Conservation (phyloP, 805 yeast genomes). For the Saccharomycopsis amapae region DNA sequence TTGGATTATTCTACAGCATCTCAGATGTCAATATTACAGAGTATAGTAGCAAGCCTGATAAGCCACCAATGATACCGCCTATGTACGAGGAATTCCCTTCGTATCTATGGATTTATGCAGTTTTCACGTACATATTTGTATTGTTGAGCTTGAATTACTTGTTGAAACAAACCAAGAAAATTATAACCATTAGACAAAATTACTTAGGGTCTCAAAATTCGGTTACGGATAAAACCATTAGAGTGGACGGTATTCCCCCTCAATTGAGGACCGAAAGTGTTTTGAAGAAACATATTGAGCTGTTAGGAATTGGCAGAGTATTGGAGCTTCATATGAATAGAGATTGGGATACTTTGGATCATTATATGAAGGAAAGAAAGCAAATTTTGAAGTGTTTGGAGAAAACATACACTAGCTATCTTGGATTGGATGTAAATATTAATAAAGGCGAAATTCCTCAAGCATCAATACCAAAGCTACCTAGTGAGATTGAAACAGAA, state of each 20-base stretch:
- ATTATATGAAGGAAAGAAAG: slow-evolving; percentile 35
- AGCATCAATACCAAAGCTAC: slow-evolving; percentile 6
- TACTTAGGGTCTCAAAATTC: slow-evolving; percentile 55
- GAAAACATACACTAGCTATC: slow-evolving; percentile 59
- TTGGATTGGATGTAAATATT: slow-evolving; percentile 32
- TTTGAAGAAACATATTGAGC: slow-evolving; percentile 44
- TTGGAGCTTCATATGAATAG: slow-evolving; percentile 31
- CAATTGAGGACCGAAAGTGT: slow-evolving; percentile 37
- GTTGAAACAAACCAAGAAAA: slow-evolving; percentile 40
- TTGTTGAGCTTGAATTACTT: slow-evolving; percentile 39
- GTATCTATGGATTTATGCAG: slow-evolving; percentile 46
- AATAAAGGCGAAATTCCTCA: slow-evolving; percentile 19
- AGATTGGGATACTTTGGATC: slow-evolving; percentile 20
- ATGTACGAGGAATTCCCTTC: slow-evolving; percentile 28
- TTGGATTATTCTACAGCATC: background rate
- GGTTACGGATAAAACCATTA: slow-evolving; percentile 52
- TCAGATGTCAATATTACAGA: background rate
- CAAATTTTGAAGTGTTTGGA: slow-evolving; percentile 53
- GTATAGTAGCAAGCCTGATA: slow-evolving; percentile 5
- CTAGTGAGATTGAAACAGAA: background rate
- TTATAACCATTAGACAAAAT: slow-evolving; percentile 47
- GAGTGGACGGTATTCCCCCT: slow-evolving; percentile 47
- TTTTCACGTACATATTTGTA: slow-evolving; percentile 51
- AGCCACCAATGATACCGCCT: slow-evolving; percentile 8
- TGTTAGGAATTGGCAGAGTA: slow-evolving; percentile 50